Base-by-base conservation (phyloP, 352 stramenopile genomes). In the Pythium phragmiticola region DNA sequence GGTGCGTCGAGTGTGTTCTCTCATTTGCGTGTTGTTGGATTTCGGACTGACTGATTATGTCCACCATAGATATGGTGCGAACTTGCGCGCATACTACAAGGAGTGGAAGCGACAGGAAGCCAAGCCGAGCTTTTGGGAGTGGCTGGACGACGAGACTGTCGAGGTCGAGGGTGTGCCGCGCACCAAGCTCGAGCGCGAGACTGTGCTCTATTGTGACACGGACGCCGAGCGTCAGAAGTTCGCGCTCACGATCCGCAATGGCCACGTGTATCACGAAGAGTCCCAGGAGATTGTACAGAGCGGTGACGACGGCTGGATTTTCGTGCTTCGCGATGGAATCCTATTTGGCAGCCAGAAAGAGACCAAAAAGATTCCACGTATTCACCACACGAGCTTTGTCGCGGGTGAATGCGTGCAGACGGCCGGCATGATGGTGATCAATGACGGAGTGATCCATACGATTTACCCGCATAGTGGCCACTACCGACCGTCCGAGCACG, bases 371-470 rank as follows among this genome's bases (percentile, higher is more conserved):
- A 88, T 88, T 55, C 88, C 95, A 57, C 90, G 96, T 48, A 98
- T 99, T 67, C 96, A 99, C 70, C 96, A 99, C 74, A 98, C 94
- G 13, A 98, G 94, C 56, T 98, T 99, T 68, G 98, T 99, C 53
- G 94, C 85, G 19, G 96, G 96, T 36, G 97, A 98, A 65, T 98
- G 94, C 62, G 96, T 99, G 34, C 90, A 98, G 70, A 96, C 96
- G 9, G 96, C 96, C 33, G 96, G 96, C 17, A 98, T 99, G 77
- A 96, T 99, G 73, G 97, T 98, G 50, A 88, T 98, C 65, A 77
- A 80, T 19, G 57, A 97, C 52, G 96, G 96, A 23, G 78, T 89
- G 55, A 90, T 99, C 71, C 88, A 89, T 57, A 87, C 84, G 76
- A 90, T 99, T 66, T 98, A 98, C 82, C 96, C 96, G n/a, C 96